Percentiles rank a stretch among this genome's conserved stretches.
These are phyloP conservation scores for Vanderwaltozyma yarrowii DNA, from an alignment of 805 yeast species.

Conservation along the genomic window DNA sequence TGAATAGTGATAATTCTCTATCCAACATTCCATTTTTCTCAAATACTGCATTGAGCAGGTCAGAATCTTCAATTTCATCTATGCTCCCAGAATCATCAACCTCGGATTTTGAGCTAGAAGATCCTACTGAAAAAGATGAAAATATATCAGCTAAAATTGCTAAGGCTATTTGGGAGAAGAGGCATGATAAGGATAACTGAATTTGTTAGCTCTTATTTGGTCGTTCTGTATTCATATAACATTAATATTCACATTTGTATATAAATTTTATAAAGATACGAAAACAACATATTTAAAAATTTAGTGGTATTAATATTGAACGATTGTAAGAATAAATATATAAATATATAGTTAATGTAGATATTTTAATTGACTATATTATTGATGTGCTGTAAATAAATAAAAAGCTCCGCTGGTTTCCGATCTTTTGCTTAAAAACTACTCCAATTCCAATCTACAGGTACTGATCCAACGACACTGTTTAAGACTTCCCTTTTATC, in stretches of 20 bases:
- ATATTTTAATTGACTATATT: not conserved
- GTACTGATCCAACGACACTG: slow-evolving; percentile 39
- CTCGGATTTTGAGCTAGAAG: slow-evolving; percentile 19
- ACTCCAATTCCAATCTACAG: slow-evolving; percentile 77
- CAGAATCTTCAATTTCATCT: slow-evolving; percentile 23
- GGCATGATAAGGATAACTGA: slow-evolving; percentile 1
- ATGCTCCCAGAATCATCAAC: slow-evolving; percentile 11
- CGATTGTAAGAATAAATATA: not conserved
- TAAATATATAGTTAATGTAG: not conserved
- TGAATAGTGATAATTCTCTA: slow-evolving; percentile 29
- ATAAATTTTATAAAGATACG: too few species aligned
- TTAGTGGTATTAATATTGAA: not conserved
- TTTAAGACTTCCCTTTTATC: slow-evolving; percentile 13
- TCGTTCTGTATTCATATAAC: too few species aligned
- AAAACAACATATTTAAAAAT: too few species aligned
- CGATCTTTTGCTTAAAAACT: slow-evolving; percentile 36
- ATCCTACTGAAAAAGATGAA: slow-evolving; percentile 6
- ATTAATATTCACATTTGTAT: too few species aligned
- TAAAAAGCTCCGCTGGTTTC: not conserved
- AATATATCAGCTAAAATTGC: slow-evolving; percentile 17
- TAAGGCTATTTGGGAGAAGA: slow-evolving; percentile 13
- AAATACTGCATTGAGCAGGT: slow-evolving; percentile 26
- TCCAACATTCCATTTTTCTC: slow-evolving; percentile 35
- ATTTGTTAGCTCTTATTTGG: not conserved
- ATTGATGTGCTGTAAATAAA: not conserved